These are phyloP conservation scores for Lactarius hatsudake DNA, from an alignment of 768 basidiomycete species.

Conservation along the genomic window DNA sequence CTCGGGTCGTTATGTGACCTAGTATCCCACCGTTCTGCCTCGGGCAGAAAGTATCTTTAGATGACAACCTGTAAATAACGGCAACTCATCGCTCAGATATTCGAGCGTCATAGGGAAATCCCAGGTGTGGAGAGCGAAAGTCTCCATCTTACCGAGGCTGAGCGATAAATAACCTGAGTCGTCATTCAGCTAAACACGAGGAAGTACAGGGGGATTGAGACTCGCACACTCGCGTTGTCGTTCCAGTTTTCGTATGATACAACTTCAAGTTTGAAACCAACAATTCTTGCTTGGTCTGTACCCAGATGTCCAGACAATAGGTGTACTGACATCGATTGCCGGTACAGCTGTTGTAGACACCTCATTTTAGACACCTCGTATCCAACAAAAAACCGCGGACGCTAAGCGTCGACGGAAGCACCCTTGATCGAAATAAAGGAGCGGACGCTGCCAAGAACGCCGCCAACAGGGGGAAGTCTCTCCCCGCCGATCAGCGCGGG, in stretches of 20 bases:
- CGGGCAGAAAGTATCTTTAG: too few species aligned
- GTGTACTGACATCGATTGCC: slow-evolving; percentile 36
- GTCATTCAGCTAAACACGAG: neutral
- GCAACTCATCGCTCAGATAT: too few species aligned
- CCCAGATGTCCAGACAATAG: slow-evolving; percentile 55
- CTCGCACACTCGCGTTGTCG: slow-evolving; percentile 35
- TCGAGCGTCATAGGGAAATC: too few species aligned
- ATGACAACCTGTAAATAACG: too few species aligned
- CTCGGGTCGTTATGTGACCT: too few species aligned
- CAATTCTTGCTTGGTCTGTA: too few species aligned
- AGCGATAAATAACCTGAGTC: slow-evolving; percentile 52
- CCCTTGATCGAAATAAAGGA: neutral
- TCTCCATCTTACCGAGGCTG: slow-evolving; percentile 45
- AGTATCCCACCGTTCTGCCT: too few species aligned
- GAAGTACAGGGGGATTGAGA: neutral
- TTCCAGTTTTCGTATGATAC: slow-evolving; percentile 43
- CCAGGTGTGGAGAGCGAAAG: too few species aligned
- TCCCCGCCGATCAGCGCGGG: slow-evolving; percentile 31
- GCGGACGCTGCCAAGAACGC: slow-evolving; percentile 42
- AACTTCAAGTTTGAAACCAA: slow-evolving; percentile 36
- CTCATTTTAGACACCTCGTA: neutral
- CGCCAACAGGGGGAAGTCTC: slow-evolving; percentile 44
- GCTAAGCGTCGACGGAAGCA: slow-evolving; percentile 36
- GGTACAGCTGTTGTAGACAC: neutral
- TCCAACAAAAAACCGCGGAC: slow-evolving; percentile 46